Conservation (phyloP, 148 eudicot genomes). For the Nepenthes mirabilis region DNA sequence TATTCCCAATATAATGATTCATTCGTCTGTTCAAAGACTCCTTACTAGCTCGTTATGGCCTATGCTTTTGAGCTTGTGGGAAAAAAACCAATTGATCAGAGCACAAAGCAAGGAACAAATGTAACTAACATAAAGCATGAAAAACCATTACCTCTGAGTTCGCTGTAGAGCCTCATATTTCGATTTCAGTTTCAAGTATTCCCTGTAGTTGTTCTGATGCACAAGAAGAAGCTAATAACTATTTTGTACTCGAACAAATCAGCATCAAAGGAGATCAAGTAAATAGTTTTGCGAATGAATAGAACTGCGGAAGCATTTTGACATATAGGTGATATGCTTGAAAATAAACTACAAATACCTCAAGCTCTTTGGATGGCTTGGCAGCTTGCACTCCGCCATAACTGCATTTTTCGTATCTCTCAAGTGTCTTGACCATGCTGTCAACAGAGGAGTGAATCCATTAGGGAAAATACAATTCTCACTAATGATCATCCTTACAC, state of each 20-base stretch:
- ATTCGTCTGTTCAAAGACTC: too few species aligned
- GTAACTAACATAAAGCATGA: not conserved
- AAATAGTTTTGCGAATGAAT: too few species aligned
- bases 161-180: conserved; percentile 67
- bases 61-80: too few species aligned
- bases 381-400: conserved; percentile 55
- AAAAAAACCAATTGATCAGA: not conserved
- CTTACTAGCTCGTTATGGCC: too few species aligned
- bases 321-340: not conserved
- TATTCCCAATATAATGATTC: not conserved
- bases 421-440: conserved; percentile 95
- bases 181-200: conserved; percentile 63
- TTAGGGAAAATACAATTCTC: too few species aligned
- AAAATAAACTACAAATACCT: conserved; percentile 25
- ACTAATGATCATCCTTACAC: too few species aligned
- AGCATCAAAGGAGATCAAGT: too few species aligned
- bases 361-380: conserved; percentile 47
- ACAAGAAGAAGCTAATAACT: not conserved
- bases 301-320: not conserved
- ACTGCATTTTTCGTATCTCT: conserved; percentile 81
- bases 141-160: conserved; percentile 47
- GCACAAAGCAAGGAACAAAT: not conserved
- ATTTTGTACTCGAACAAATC: not conserved
- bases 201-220: conserved; percentile 66
- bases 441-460: not conserved